Evolutionary conservation across 1,284 basidiomycete genomes (phyloP), one percentile per base, ranked within the genome.

Genomic region (Cutaneotrichosporon sp.): DNA sequence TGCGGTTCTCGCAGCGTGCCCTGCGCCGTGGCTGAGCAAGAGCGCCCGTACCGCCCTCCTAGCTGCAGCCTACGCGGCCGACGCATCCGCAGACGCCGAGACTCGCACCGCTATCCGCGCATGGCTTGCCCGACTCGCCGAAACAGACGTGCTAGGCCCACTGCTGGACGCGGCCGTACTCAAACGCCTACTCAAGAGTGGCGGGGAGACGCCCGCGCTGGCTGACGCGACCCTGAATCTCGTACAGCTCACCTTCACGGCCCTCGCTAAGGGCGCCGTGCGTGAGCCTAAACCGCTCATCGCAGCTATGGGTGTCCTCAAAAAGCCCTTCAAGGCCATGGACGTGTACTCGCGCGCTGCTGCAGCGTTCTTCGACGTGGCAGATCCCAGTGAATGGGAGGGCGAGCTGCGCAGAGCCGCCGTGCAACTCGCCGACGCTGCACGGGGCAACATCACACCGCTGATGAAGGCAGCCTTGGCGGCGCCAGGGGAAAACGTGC

Each of bases 111-210:
- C 47, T 1, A 56, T 61, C 31, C 47, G 60, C 5, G 39, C 49
- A 3, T 61, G 56, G 56, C 53, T 62, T n/a, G 51, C 57, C 5
- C 50, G 57, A 7, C 47, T 62, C 1, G 56, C 53, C 5, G 32
- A 24, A 9, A 29, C 41, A 11, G 57, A 52, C 26, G 45, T 62
- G 5, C 49, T 59, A 19, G 60, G 60, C 20, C 56, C 56, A 0
- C 51, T 54, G 1, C 24, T 34, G 3, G 60, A 61, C 31, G 39
- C 50, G 3, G 35, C 43, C 9, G 37, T 35, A n/a, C 31, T 62
- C 29, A 55, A 55, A 37, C 32, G 25, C 6, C 33, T 60, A 3
- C 37, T 55, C 20, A 49, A 49, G 39, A 50, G 29, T 8, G 54
- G 49, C 19, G 41, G 44, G 7, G 46, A 17, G 4, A 43, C 44